Conservation (phyloP, 805 yeast genomes). For the Brettanomyces sp. region DNA sequence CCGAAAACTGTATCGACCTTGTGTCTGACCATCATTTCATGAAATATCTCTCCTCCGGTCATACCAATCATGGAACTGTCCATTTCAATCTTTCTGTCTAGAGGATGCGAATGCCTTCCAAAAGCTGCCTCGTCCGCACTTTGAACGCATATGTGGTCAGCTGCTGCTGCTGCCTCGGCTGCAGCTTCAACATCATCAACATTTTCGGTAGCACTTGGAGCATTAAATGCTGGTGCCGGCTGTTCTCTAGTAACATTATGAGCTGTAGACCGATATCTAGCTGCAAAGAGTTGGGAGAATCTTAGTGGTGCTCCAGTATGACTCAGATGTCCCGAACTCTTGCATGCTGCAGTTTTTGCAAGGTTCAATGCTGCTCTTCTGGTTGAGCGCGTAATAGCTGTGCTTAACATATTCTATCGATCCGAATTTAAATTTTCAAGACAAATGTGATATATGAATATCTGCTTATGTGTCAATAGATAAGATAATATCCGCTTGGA, state of each 20-base stretch:
- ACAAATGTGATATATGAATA: too few species aligned
- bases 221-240: conserved; percentile 14
- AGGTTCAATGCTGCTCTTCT: not conserved
- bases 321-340: too few species aligned
- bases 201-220: not conserved
- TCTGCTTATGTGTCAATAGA: too few species aligned
- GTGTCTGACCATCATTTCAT: conserved; percentile 97
- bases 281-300: not conserved
- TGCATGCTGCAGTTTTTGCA: too few species aligned
- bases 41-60: conserved; percentile 98
- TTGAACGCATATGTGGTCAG: conserved; percentile 4
- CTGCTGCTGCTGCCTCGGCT: conserved; percentile 2
- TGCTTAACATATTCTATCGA: not conserved
- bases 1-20: conserved; percentile 94
- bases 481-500: too few species aligned
- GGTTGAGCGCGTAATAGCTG: not conserved
- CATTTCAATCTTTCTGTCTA: conserved; percentile 18
- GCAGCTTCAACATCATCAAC: conserved; percentile 1
- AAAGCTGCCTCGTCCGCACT: conserved; percentile 12
- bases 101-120: conserved; percentile 11
- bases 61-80: conserved; percentile 89
- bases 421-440: too few species aligned
- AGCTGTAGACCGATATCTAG: not conserved
- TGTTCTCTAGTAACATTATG: conserved; percentile 8
- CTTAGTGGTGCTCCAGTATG: not conserved